A percentile compares a stretch with the other conserved stretches of the same genome.
Conservation (phyloP, 2,329 filamentous ascomycete genomes). For the Aspergillus neotritici region DNA sequence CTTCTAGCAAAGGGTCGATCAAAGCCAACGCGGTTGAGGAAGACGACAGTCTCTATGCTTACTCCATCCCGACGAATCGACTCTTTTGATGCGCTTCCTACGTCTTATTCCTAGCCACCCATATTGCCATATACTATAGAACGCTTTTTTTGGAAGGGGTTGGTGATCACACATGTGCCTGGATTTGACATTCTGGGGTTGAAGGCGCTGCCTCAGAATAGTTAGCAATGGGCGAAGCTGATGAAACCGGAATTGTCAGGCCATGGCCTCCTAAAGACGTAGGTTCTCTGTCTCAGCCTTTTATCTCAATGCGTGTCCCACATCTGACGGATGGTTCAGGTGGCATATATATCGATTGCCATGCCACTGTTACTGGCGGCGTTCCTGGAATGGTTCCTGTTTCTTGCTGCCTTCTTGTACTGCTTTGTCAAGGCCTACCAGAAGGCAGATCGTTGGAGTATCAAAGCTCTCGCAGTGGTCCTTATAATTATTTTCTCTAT, state of each 20-base stretch:
- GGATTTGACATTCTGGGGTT: neutral
- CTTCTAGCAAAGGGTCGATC: too few species aligned
- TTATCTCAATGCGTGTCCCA: too few species aligned
- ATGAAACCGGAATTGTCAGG: constrained; percentile 12
- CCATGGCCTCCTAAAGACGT: constrained; percentile 38
- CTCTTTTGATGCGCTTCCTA: too few species aligned
- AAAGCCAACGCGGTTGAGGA: too few species aligned
- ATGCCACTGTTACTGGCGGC: constrained; percentile 78
- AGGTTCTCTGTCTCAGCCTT: constrained; percentile 10
- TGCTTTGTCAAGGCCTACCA: constrained; percentile 81
- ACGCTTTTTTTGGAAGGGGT: too few species aligned
- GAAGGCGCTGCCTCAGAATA: neutral
- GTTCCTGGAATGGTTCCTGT: constrained; percentile 87
- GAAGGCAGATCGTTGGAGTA: constrained; percentile 85
- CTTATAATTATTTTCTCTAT: constrained; percentile 69
- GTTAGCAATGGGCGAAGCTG: constrained; percentile 6
- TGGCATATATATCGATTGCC: constrained; percentile 76
- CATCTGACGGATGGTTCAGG: constrained; percentile 47
- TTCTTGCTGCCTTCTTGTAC: constrained; percentile 90
- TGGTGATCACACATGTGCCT: too few species aligned
- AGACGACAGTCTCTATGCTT: too few species aligned
- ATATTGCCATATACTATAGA: too few species aligned
- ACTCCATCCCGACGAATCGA: too few species aligned
- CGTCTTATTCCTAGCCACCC: too few species aligned
- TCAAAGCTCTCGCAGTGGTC: constrained; percentile 68